Base-by-base conservation (phyloP, 2,329 filamentous ascomycete genomes). In the Sporothrix humicola region DNA sequence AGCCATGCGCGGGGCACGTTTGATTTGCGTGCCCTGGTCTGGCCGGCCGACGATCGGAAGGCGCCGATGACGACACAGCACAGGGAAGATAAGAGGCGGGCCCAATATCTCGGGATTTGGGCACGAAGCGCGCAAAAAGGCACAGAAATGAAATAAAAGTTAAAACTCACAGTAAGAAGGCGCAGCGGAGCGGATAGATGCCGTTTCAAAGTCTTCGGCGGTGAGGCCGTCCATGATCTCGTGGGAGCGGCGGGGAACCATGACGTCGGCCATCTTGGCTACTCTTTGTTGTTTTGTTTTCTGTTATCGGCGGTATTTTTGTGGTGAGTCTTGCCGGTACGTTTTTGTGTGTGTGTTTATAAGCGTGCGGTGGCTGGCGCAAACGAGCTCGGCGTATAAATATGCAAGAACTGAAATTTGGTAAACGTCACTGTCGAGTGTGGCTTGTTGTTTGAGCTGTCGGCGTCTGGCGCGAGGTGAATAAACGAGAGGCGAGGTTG, bases 111-210 rank as follows among this genome's bases (percentile, higher is more conserved):
- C 13, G 12, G n/a, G 23, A 13, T 37, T 37, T 37, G 31, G 31
- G 4, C 7, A 10, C 0, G 6, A 20, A 13, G 44, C 13, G 13
- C 20, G 37, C 31, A 23, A n/a, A 12, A 12, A 44, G 4, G 3
- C 8, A 23, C 42, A 52, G n/a, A n/a, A n/a, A 4, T n/a, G n/a
- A 58, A 37, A 13, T 31, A 17, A 44, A 59, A 37, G 48, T 46
- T 6, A 42, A 52, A 42, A 83, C 87, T 85, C 77, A 90, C 88
- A 84, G 80, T 92, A 92, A 10, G 90, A 92, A 56, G 90, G 90
- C n/a, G 90, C 90, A 8, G 87, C 87, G 20, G 90, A 92, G 77
- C 85, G 88, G 75, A 92, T 87, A 10, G 91, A 92, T 7, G 88
- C 86, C 26, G 90, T 91, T 77, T 92, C 90, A 74, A 91, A 89